Evolutionary conservation across 2,329 filamentous ascomycete genomes (phyloP), one percentile per base, ranked within the genome.

Genomic region (Venturia aucupariae): DNA sequence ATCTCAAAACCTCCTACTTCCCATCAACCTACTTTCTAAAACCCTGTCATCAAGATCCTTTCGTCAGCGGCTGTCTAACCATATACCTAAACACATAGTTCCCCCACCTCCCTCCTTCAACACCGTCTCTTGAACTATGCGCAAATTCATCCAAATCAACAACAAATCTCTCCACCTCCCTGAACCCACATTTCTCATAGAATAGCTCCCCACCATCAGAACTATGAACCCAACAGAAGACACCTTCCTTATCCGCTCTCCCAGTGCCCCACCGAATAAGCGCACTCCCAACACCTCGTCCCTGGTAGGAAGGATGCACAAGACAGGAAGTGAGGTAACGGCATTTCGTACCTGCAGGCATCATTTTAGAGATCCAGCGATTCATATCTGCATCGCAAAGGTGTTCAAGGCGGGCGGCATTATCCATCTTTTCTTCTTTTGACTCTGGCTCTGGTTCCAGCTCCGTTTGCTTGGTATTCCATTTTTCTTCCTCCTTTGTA

Each of bases 101-200:
- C 7, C 30, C 51, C 30, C 15, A 57, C 27, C 30, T 55, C 30
- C 15, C 17, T n/a, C 27, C 7, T 22, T 32, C 13, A 15, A 15
- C 5, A 4, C 24, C 30, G n/a, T n/a, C n/a, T n/a, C n/a, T n/a
- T n/a, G n/a, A n/a, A n/a, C n/a, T n/a, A n/a, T 57, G 27, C 19
- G 51, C 51, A 57, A 35, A 57, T 17, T n/a, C 51, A 57, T 57
- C 48, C 51, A 57, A 57, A 35, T 35, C 30, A 32, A 57, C 51
- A 10, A n/a, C 30, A 10, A 55, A 32, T 15, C 27, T 35, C 2
- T 55, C 24, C 0, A 57, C 30, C 24, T 55, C 51, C 22, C n/a
- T n/a, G 13, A 55, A 55, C 6, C 51, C 51, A 27, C 17, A n/a
- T 15, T 32, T 55, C 27, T 32, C 13, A 35, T 55, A 55, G 35